Evolutionary conservation across 2,329 filamentous ascomycete genomes (phyloP), one percentile per base, ranked within the genome.

Genomic region (Hypoxylon sp.): DNA sequence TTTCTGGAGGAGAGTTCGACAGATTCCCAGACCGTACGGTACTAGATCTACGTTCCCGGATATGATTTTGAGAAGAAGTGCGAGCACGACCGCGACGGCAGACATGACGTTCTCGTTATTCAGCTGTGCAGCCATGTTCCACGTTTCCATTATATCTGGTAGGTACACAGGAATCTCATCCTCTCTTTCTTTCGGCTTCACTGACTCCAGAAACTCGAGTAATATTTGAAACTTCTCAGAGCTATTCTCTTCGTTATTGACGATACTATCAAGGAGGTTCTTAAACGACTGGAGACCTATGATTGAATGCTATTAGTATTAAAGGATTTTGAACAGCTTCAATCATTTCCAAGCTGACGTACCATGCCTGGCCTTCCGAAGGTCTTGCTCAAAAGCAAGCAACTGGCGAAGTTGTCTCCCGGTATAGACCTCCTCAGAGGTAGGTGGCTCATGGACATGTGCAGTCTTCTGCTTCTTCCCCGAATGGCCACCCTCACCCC

Each of bases 91-190:
- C 1, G 92, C 90, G 2, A 96, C 89, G 6, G 93, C 88, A 1
- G 94, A 95, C 77, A 96, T 87, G 66, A 98, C 84, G 60, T 90
- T 88, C 65, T 97, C 94, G 73, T 94, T 92, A 77, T 93, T 93
- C 71, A 89, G 89, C 78, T 93, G 90, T 31, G 90, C 89, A 3
- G 92, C 94, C 81, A 92, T 94, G 52, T 89, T 90, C 95, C 95
- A 98, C 66, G 90, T 94, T 74, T 97, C 92, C 81, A 97, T 92
- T 42, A 98, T 82, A 74, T 97, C 93, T 1, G 87, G 82, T 31
- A 98, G 87, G 73, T 91, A 93, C 24, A 90, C 84, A 5, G 87
- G 83, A 59, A 88, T 84, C 58, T 88, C 86, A 39, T 89, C 88
- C 44, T 81, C 84, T 62, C 84, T 81, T 61, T 83, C 80, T 72